These are phyloP conservation scores for Nephelium lappaceum DNA, from an alignment of 345 rosid species.

Conservation along the genomic window DNA sequence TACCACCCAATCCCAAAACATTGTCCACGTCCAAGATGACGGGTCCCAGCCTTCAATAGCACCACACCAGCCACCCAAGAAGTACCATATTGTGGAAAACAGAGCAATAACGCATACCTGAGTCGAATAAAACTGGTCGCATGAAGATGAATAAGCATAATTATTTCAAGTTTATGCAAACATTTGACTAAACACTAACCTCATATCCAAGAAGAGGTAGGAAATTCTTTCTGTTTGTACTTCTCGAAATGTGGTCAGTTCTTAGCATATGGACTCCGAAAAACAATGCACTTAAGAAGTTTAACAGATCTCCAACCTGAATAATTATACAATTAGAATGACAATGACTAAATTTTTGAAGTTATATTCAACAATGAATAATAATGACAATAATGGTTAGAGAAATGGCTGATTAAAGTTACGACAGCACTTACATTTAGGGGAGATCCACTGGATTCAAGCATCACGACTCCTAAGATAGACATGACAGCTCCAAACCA, in stretches of 20 bases:
- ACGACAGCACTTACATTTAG: conserved; percentile 42
- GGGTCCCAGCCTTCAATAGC: conserved; percentile 31
- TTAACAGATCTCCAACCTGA: conserved; percentile 67
- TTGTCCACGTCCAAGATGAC: conserved; percentile 53
- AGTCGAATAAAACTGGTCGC: conserved; percentile 19
- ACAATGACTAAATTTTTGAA: neutral
- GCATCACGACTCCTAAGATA: conserved; percentile 55
- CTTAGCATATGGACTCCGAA: conserved; percentile 70
- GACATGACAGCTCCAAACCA: conserved; percentile 72
- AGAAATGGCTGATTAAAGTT: conserved; percentile 6
- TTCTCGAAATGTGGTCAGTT: conserved; percentile 61
- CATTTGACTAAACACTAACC: conserved; percentile 30
- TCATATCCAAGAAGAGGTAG: conserved; percentile 59
- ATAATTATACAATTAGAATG: neutral
- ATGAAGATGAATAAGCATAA: conserved; percentile 3
- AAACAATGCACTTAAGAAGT: conserved; percentile 63
- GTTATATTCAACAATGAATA: neutral
- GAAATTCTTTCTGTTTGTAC: conserved; percentile 45
- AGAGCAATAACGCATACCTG: conserved; percentile 55
- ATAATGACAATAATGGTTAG: neutral
- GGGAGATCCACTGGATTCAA: conserved; percentile 69
- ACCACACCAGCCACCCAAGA: conserved; percentile 40
- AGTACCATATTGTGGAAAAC: conserved; percentile 50
- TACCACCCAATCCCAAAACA: conserved; percentile 48
- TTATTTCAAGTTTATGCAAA: neutral